These are phyloP conservation scores for Candida pseudocylindracea DNA, from an alignment of 1,139 yeast species.

Conservation along the genomic window DNA sequence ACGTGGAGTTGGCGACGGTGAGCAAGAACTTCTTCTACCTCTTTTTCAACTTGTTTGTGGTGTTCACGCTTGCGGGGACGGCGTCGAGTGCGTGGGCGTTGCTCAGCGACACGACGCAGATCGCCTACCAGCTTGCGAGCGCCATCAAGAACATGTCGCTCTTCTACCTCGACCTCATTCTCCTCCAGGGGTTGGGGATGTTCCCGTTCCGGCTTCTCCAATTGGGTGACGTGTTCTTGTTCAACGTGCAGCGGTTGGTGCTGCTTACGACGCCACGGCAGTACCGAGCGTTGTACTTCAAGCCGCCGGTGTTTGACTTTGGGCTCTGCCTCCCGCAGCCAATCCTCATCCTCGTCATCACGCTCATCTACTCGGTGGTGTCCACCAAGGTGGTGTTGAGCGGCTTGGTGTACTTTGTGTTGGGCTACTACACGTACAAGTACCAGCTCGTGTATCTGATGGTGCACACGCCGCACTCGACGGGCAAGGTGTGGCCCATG, in stretches of 20 bases:
- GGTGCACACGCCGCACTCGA: slow-evolving; percentile 51
- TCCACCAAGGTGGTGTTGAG: slow-evolving; percentile 45
- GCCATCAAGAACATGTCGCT: slow-evolving; percentile 48
- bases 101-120: slow-evolving; percentile 48
- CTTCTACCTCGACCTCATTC: slow-evolving; percentile 64
- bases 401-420: slow-evolving; percentile 34
- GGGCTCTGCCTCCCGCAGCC: slow-evolving; percentile 49
- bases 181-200: slow-evolving; percentile 70
- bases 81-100: slow-evolving; percentile 42
- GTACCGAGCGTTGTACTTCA: slow-evolving; percentile 20
- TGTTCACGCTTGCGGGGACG: slow-evolving; percentile 67
- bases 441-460: slow-evolving; percentile 43
- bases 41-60: slow-evolving; percentile 65
- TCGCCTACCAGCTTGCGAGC: slow-evolving; percentile 58
- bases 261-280: slow-evolving; percentile 34
- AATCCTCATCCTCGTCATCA: slow-evolving; percentile 33
- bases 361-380: slow-evolving; percentile 37
- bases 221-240: slow-evolving; percentile 24
- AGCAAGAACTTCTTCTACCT: slow-evolving; percentile 70
- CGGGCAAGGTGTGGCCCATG: slow-evolving; percentile 53
- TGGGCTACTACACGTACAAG: slow-evolving; percentile 44
- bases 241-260: slow-evolving; percentile 10
- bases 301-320: slow-evolving; percentile 43
- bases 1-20: slow-evolving; percentile 57
- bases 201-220: slow-evolving; percentile 49